These are phyloP conservation scores for Aspergillus fumigatiaffinis DNA, from an alignment of 2,329 filamentous ascomycete genomes.

Conservation along the genomic window DNA sequence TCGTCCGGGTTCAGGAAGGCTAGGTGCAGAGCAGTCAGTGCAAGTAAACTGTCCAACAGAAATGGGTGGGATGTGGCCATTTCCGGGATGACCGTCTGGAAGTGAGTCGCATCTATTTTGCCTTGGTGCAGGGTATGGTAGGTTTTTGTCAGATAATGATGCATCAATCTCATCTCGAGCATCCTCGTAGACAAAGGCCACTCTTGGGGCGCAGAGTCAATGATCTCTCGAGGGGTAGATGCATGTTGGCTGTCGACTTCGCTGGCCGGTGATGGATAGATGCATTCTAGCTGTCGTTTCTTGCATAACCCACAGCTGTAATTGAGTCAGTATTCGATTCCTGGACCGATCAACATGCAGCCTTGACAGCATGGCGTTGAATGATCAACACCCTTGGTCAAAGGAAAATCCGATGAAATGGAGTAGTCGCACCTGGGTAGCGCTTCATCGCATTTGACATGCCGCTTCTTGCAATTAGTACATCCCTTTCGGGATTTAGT, in stretches of 20 bases:
- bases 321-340: not conserved
- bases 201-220: conserved; percentile 7
- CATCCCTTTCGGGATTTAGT: conserved; percentile 40
- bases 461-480: conserved; percentile 36
- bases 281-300: conserved; percentile 35
- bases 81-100: conserved; percentile 32
- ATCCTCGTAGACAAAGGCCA: conserved; percentile 21
- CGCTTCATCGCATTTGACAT: conserved; percentile 41
- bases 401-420: not conserved
- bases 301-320: conserved; percentile 28
- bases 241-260: conserved; percentile 24
- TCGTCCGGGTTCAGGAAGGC: conserved; percentile 34
- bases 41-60: conserved; percentile 43
- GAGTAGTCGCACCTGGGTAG: conserved; percentile 21
- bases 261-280: conserved; percentile 23
- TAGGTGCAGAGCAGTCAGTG: conserved; percentile 43
- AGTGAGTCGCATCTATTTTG: conserved; percentile 28
- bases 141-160: conserved; percentile 37
- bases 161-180: conserved; percentile 36
- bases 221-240: conserved; percentile 17
- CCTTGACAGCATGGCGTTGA: not conserved
- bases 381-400: not conserved
- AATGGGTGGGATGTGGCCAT: conserved; percentile 42
- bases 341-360: not conserved
- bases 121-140: conserved; percentile 31